phyloP scores from a whole-genome alignment of 805 yeast species.

The Cyberlindnera americana region DNA sequence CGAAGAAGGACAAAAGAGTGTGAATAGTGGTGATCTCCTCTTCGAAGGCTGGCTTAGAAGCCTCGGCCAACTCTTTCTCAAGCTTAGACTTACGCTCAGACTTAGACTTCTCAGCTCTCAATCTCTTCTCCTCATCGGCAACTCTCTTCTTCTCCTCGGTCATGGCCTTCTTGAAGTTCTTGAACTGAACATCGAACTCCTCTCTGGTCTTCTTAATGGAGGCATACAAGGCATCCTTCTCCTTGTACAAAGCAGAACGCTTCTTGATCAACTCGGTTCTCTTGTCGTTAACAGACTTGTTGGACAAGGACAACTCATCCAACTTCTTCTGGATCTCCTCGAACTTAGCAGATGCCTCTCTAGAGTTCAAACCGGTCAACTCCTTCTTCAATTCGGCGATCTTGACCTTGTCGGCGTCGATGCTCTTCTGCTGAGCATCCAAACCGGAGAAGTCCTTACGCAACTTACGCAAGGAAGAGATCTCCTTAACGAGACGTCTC shows the following conservation, averaged over 20 bases:
- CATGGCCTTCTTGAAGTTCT: slow-evolving; percentile 63
- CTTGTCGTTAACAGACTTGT: slow-evolving; percentile 61
- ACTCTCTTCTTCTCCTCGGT: slow-evolving; percentile 73
- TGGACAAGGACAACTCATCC: slow-evolving; percentile 57
- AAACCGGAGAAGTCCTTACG: slow-evolving; percentile 73
- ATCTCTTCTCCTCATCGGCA: slow-evolving; percentile 49
- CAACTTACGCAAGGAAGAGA: slow-evolving; percentile 75
- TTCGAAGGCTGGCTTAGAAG: slow-evolving; percentile 80
- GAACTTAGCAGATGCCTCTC: slow-evolving; percentile 65
- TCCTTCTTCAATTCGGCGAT: slow-evolving; percentile 71
- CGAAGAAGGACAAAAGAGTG: slow-evolving; percentile 66
- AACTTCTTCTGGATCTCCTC: slow-evolving; percentile 67
- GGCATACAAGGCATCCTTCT: slow-evolving; percentile 64
- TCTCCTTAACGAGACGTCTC: slow-evolving; percentile 79
- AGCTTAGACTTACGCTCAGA: slow-evolving; percentile 55
- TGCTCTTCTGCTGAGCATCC: slow-evolving; percentile 70
- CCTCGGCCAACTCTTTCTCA: slow-evolving; percentile 67
- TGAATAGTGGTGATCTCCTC: slow-evolving; percentile 75
- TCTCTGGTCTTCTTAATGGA: slow-evolving; percentile 65
- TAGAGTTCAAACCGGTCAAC: slow-evolving; percentile 50
- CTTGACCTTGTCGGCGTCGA: slow-evolving; percentile 75
- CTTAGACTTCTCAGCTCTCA: slow-evolving; percentile 45
- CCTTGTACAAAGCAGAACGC: slow-evolving; percentile 63
- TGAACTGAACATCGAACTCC: slow-evolving; percentile 72
- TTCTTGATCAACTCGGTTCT: slow-evolving; percentile 59